Evolutionary conservation across 768 basidiomycete species (phyloP), one percentile per base, ranked within the genome.

Genomic region (Amylocystis lapponica): DNA sequence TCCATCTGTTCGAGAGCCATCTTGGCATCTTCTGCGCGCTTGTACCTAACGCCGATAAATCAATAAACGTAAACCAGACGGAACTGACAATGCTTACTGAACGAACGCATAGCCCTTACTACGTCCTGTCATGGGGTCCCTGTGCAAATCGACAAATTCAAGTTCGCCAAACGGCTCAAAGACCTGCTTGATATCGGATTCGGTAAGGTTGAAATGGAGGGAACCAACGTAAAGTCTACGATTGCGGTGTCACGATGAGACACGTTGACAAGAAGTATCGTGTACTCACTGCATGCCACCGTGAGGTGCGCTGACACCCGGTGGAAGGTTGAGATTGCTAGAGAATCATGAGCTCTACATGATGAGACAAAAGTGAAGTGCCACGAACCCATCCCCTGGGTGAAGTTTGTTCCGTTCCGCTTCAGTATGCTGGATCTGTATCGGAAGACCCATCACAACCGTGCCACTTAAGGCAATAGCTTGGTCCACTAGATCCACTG

Each of bases 1-100:
- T 98, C 94, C 96, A 99, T 99, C 55, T 97, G 91, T 58, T 96
- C 92, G 33, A 99, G 66, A 20, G 96, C 96, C 83, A 94, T 94
- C 61, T 86, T 86, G 20, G 96, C 95, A 60, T 97, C 90, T 60
- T 92, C 87, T n/a, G 79, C 69, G 39, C 90, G 75, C 60, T 89
- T 90, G 63, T 92, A 94, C 63, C 89, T 93, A 45, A 21, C 22
- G n/a, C 33, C 7, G 17, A 32, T 17, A 52, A 20, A 47, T 41
- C 17, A 39, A 26, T 27, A 36, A 21, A 17, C 35, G 32, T 14
- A 47, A n/a, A n/a, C n/a, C n/a, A n/a, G n/a, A n/a, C n/a, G n/a
- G 33, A 38, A 32, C 16, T 21, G n/a, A 38, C 23, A 19, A 20
- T 16, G 67, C 83, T 52, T 58, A 98, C 87, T 99, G 95, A 30